These are phyloP conservation scores for Cercospora brassicicola DNA, from an alignment of 2,329 filamentous ascomycete species.

Conservation along the genomic window DNA sequence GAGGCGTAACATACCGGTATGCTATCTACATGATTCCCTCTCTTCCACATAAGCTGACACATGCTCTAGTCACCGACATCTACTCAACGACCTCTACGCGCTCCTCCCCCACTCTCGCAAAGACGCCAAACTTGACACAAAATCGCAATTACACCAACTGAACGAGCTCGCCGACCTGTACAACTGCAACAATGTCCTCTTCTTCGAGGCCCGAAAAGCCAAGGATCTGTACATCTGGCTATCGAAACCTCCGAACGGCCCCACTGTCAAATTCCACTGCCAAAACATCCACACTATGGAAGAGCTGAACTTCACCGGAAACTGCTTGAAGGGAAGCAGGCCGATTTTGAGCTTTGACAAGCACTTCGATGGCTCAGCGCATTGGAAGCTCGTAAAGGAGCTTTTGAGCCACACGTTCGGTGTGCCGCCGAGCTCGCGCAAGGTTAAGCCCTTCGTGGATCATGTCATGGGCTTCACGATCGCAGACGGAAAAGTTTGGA, in stretches of 20 bases:
- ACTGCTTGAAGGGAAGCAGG: conserved; percentile 90
- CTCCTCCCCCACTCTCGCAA: conserved; percentile 91
- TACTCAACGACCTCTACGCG: conserved; percentile 82
- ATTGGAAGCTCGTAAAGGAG: conserved; percentile 83
- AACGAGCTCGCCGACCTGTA: conserved; percentile 77
- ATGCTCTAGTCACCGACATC: conserved; percentile 74
- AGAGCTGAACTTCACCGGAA: conserved; percentile 93
- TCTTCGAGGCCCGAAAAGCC: conserved; percentile 92
- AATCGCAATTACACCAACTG: conserved; percentile 78
- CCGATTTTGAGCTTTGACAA: conserved; percentile 90
- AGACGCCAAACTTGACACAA: conserved; percentile 95
- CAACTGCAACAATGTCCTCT: conserved; percentile 92
- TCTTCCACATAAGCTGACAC: not conserved
- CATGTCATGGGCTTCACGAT: conserved; percentile 91
- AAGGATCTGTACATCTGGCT: conserved; percentile 95
- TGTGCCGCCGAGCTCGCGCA: conserved; percentile 82
- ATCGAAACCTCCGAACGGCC: conserved; percentile 83
- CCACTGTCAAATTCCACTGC: conserved; percentile 72
- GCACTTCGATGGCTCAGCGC: conserved; percentile 68
- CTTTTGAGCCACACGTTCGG: conserved; percentile 87
- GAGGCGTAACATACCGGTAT: conserved; percentile 85
- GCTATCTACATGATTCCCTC: not conserved
- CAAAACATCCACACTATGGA: conserved; percentile 88
- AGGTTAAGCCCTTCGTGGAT: conserved; percentile 94
- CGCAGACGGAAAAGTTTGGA: conserved; percentile 92